These are phyloP conservation scores for Hordeum marinum DNA, from an alignment of 176 grass and related monocot species.

Conservation along the genomic window DNA sequence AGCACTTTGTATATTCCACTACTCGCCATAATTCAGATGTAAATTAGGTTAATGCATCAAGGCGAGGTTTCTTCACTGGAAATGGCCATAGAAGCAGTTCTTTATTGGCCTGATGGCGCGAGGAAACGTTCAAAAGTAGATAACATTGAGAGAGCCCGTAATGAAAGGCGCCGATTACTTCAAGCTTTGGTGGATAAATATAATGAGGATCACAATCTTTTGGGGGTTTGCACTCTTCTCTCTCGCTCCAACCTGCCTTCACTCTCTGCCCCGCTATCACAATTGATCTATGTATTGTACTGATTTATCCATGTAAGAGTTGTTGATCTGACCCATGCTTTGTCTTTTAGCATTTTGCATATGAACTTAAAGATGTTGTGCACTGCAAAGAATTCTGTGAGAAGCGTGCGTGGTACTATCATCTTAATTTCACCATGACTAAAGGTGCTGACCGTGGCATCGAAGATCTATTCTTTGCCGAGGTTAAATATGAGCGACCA, in stretches of 20 bases:
- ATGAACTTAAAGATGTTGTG: slow-evolving; percentile 25
- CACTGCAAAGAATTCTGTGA: not conserved
- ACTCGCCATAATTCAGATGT: too few relatives aligned
- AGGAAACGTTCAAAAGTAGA: not conserved
- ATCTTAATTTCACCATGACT: slow-evolving; percentile 27
- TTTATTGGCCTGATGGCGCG: too few relatives aligned
- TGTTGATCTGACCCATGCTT: not conserved
- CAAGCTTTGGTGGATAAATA: not conserved
- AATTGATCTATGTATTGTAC: not conserved
- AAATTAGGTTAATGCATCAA: too few relatives aligned
- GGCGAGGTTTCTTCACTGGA: too few relatives aligned
- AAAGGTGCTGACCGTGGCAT: not conserved
- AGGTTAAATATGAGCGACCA: not conserved
- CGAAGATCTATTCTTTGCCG: slow-evolving; percentile 10
- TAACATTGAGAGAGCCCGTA: not conserved
- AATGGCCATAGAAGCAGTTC: too few relatives aligned
- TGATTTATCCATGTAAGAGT: not conserved
- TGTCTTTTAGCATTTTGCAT: not conserved
- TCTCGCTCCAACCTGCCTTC: not conserved
- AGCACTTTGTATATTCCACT: too few relatives aligned
- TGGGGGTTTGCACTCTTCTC: not conserved
- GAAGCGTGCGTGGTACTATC: not conserved
- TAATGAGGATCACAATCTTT: not conserved
- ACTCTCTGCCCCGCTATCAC: not conserved
- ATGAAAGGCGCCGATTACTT: not conserved